phyloP scores from a whole-genome alignment of 768 basidiomycete species.

The Boletus speciosus region DNA sequence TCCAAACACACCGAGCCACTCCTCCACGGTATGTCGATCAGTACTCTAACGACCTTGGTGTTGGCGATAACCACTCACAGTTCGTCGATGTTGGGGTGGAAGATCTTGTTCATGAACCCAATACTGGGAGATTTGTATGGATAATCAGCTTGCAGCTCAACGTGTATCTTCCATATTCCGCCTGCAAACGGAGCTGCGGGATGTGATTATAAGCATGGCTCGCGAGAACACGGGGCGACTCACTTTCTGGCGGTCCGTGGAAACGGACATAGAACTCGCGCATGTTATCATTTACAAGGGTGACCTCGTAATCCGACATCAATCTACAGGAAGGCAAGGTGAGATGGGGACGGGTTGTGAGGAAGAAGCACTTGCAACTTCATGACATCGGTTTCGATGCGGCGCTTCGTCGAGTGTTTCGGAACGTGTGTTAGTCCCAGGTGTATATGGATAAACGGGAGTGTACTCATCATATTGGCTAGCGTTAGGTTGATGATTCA shows the following conservation, averaged over 20 bases:
- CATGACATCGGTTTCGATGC: constrained; percentile 99
- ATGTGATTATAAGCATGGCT: constrained; percentile 2
- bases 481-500: constrained; percentile 11
- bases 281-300: constrained; percentile 97
- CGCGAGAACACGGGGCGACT: constrained; percentile 29
- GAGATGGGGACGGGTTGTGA: constrained; percentile 4
- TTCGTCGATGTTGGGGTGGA: constrained; percentile 99
- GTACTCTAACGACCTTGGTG: constrained; percentile 1
- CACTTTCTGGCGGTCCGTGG: constrained; percentile 91
- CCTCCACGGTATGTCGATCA: constrained; percentile 38
- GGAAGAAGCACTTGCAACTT: constrained; percentile 66
- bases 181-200: constrained; percentile 88
- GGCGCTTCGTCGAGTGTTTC: constrained; percentile 79
- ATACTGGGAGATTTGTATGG: constrained; percentile 99
- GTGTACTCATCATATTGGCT: constrained; percentile 59
- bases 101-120: constrained; percentile 99
- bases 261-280: constrained; percentile 98
- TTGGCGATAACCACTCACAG: constrained; percentile 54
- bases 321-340: constrained; percentile 51
- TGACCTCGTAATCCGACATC: constrained; percentile 99
- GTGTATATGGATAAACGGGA: constrained; percentile 18
- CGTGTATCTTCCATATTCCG: constrained; percentile 99
- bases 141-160: constrained; percentile 97
- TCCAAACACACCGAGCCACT: constrained; percentile 98
- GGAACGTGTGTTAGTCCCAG: constrained; percentile 27